Conservation (phyloP, 1,284 basidiomycete species). For the Sporisorium reilianum region DNA sequence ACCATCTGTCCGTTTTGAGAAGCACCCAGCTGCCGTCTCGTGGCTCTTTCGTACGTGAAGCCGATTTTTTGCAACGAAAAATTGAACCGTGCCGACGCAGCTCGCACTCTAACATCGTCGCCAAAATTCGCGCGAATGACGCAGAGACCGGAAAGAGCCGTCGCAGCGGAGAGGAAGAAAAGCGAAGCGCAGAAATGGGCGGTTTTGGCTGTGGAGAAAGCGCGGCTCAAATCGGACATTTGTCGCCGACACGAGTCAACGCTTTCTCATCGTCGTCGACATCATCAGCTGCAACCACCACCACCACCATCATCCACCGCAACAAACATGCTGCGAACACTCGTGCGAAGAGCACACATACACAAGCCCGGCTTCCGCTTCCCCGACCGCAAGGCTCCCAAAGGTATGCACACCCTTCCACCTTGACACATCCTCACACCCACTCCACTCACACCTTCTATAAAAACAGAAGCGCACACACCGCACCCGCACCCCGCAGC, state of each 20-base stretch:
- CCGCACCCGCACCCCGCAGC: slow-evolving; percentile 67
- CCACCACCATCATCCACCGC: not conserved
- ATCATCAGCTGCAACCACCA: not conserved
- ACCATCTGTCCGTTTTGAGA: not conserved
- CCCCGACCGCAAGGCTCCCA: slow-evolving; percentile 58
- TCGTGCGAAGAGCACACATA: slow-evolving; percentile 50
- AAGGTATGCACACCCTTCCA: slow-evolving; percentile 30
- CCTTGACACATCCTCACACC: not conserved
- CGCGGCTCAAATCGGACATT: slow-evolving; percentile 31
- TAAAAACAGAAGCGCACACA: slow-evolving; percentile 44
- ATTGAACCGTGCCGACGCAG: not conserved
- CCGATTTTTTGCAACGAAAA: not conserved
- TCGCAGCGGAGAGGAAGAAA: not conserved
- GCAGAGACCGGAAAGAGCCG: slow-evolving; percentile 20
- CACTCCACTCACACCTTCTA: not conserved
- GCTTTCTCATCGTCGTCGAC: no score
- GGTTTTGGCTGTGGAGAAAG: not conserved
- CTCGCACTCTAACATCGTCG: no score
- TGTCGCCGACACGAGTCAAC: not conserved
- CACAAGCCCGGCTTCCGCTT: slow-evolving; percentile 61
- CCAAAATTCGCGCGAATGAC: no score
- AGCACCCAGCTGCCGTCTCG: not conserved
- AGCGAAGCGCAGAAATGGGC: not conserved
- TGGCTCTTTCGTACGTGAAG: slow-evolving; percentile 3
- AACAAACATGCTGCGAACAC: slow-evolving; percentile 52